These are phyloP conservation scores for Fusarium sp. DNA, from an alignment of 2,329 filamentous ascomycete genomes.

Conservation along the genomic window DNA sequence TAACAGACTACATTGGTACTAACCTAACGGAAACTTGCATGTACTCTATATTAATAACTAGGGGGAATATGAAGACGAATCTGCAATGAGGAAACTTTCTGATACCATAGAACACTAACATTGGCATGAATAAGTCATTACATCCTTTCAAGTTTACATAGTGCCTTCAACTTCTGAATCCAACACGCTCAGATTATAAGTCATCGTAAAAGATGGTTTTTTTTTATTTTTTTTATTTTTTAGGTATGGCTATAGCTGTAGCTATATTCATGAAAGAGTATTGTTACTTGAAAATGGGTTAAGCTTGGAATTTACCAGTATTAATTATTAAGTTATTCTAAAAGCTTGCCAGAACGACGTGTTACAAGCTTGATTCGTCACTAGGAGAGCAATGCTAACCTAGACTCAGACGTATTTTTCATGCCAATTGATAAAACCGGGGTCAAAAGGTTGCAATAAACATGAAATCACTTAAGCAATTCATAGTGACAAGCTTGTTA, in stretches of 20 bases:
- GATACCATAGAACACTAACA: background rate
- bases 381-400: background rate
- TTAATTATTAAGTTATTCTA: background rate
- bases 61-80: background rate
- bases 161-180: background rate
- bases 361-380: background rate
- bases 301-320: background rate
- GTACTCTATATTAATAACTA: background rate
- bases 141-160: background rate
- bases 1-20: background rate
- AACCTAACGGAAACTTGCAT: background rate
- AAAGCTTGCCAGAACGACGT: background rate
- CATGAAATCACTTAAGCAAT: background rate
- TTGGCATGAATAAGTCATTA: background rate
- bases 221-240: no score
- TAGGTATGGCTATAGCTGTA: background rate
- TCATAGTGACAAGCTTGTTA: background rate
- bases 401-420: background rate
- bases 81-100: background rate
- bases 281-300: no score
- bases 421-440: background rate
- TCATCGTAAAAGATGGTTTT: background rate
- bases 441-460: background rate
- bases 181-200: background rate
- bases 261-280: background rate